A percentile compares a stretch with the other conserved stretches of the same genome.
These are phyloP conservation scores for Kurtzmaniella quercitrusa DNA, from an alignment of 1,139 yeast species.

Conservation along the genomic window DNA sequence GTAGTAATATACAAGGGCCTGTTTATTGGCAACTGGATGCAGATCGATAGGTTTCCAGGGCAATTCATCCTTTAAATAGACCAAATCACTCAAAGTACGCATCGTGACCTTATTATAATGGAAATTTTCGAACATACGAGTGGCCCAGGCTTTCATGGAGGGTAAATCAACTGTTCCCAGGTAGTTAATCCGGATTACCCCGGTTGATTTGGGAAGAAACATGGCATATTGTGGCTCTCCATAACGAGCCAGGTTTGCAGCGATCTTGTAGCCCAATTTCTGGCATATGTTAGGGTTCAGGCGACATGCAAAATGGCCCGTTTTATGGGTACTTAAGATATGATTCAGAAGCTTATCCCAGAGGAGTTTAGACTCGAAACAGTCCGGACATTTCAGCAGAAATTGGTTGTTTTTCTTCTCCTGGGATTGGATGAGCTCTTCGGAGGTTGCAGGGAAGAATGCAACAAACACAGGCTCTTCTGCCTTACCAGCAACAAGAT, in stretches of 20 bases:
- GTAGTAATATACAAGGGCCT: slow-evolving; percentile 52
- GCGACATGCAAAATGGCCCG: slow-evolving; percentile 59
- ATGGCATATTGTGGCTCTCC: slow-evolving; percentile 27
- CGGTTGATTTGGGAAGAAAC: slow-evolving; percentile 39
- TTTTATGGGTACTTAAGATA: slow-evolving; percentile 35
- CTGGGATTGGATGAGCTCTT: slow-evolving; percentile 37
- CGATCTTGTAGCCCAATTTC: slow-evolving; percentile 36
- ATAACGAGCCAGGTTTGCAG: slow-evolving; percentile 16
- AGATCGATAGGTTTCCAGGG: slow-evolving; percentile 28
- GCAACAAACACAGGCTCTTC: slow-evolving; percentile 51
- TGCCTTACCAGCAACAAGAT: slow-evolving; percentile 44
- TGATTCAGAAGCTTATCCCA: slow-evolving; percentile 59
- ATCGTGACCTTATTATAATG: slow-evolving; percentile 38
- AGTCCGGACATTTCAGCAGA: slow-evolving; percentile 38
- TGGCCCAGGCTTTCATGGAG: slow-evolving; percentile 30
- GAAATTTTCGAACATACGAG: slow-evolving; percentile 30
- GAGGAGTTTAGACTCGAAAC: slow-evolving; percentile 44
- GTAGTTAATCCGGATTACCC: slow-evolving; percentile 33
- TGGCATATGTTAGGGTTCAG: slow-evolving; percentile 47
- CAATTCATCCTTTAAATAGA: slow-evolving; percentile 34
- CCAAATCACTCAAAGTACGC: slow-evolving; percentile 33
- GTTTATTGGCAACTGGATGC: slow-evolving; percentile 39
- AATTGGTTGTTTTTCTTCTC: slow-evolving; percentile 30
- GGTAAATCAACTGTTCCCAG: slow-evolving; percentile 21
- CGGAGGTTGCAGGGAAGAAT: slow-evolving; percentile 56